Conservation (phyloP, 768 basidiomycete genomes). For the Tylopilus plumbeoviolaceoides region DNA sequence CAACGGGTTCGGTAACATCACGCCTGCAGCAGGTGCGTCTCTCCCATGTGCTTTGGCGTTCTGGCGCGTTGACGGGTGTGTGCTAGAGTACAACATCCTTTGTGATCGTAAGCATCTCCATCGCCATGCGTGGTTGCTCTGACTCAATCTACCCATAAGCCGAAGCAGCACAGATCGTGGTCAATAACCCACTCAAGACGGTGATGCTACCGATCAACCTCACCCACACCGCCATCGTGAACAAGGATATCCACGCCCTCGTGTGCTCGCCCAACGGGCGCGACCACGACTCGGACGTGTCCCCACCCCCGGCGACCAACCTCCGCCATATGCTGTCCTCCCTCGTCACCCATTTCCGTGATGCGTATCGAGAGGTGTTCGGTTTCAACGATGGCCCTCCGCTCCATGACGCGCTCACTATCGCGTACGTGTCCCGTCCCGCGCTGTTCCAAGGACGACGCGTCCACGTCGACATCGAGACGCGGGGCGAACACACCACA, state of each 20-base stretch:
- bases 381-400: slow-evolving; percentile 86
- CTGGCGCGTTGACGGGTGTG: not conserved
- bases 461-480: slow-evolving; percentile 82
- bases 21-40: slow-evolving; percentile 60
- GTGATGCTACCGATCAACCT: slow-evolving; percentile 86
- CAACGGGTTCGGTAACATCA: slow-evolving; percentile 77
- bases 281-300: slow-evolving; percentile 1
- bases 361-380: slow-evolving; percentile 67
- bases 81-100: slow-evolving; percentile 71
- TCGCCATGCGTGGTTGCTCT: not conserved
- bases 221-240: slow-evolving; percentile 81
- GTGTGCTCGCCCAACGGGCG: slow-evolving; percentile 47
- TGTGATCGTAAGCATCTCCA: slow-evolving; percentile 66
- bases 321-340: slow-evolving; percentile 75
- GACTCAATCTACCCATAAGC: slow-evolving; percentile 37
- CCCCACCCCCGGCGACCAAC: slow-evolving; percentile 31
- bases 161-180: slow-evolving; percentile 79
- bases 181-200: slow-evolving; percentile 64
- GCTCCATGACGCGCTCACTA: slow-evolving; percentile 79
- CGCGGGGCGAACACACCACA: slow-evolving; percentile 55
- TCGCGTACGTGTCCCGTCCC: slow-evolving; percentile 71
- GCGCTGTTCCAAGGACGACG: slow-evolving; percentile 58
- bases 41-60: not conserved
- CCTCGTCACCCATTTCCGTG: slow-evolving; percentile 69
- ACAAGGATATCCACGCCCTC: slow-evolving; percentile 43